Conservation (phyloP, 2,329 filamentous ascomycete species). For the Amylocarpus encephaloides region DNA sequence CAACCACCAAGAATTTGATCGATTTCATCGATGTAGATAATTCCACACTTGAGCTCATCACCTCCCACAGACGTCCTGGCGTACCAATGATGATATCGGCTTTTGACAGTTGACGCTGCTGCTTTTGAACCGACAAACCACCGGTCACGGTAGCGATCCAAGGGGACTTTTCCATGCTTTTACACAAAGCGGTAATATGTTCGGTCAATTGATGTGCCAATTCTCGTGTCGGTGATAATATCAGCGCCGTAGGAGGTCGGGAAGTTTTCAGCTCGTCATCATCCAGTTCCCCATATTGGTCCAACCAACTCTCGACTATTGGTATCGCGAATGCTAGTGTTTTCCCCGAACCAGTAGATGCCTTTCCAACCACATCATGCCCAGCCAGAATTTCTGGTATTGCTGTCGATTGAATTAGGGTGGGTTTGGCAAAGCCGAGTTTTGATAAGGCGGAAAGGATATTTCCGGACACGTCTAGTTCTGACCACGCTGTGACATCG, state of each 20-base stretch:
- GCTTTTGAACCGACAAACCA: slow-evolving; percentile 89
- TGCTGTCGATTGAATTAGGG: slow-evolving; percentile 68
- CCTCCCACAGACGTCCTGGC: slow-evolving; percentile 89
- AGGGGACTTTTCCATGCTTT: slow-evolving; percentile 51
- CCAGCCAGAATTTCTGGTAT: slow-evolving; percentile 80
- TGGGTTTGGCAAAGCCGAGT: slow-evolving; percentile 75
- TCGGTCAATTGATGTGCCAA: slow-evolving; percentile 84
- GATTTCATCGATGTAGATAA: slow-evolving; percentile 64
- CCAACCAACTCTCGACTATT: slow-evolving; percentile 78
- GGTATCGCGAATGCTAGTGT: slow-evolving; percentile 93
- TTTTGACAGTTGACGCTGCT: slow-evolving; percentile 73
- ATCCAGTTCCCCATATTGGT: slow-evolving; percentile 37
- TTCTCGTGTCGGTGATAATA: slow-evolving; percentile 88
- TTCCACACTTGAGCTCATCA: slow-evolving; percentile 69
- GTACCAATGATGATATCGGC: slow-evolving; percentile 93
- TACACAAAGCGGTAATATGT: slow-evolving; percentile 72
- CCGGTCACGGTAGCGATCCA: slow-evolving; percentile 87
- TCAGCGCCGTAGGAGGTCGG: slow-evolving; percentile 61
- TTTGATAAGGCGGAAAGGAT: slow-evolving; percentile 69
- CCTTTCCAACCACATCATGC: slow-evolving; percentile 91
- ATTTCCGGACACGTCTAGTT: slow-evolving; percentile 64
- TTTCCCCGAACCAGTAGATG: slow-evolving; percentile 93
- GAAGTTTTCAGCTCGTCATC: slow-evolving; percentile 33
- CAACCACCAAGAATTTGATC: slow-evolving; percentile 79
- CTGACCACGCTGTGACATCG: slow-evolving; percentile 73